phyloP scores from a whole-genome alignment of 495 filamentous ascomycete genomes.

The Aspergillus sclerotioniger region DNA sequence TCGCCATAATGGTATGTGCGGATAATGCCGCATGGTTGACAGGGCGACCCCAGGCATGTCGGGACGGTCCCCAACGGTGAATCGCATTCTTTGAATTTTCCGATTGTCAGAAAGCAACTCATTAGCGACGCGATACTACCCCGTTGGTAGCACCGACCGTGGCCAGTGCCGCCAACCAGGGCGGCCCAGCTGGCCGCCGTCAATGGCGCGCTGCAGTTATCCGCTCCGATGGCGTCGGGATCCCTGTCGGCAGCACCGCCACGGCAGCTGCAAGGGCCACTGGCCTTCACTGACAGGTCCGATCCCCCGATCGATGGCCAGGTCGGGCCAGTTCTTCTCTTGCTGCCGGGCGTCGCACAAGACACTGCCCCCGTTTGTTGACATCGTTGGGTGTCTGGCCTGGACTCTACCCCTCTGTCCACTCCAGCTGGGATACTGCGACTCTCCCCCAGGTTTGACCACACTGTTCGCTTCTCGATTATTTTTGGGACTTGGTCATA shows the following conservation, averaged over 20 bases:
- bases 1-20: background rate
- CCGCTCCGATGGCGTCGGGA: background rate
- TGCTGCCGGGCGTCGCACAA: background rate
- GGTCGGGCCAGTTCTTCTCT: background rate
- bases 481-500: too few species aligned
- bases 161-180: background rate
- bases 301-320: background rate
- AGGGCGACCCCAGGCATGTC: background rate
- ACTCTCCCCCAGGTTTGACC: too few species aligned
- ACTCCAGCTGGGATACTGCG: too few species aligned
- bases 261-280: background rate
- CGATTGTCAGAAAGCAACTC: background rate
- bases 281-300: background rate
- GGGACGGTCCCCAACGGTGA: too few species aligned
- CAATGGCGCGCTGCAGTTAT: background rate
- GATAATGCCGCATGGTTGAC: background rate
- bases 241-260: background rate
- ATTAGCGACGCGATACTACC: background rate
- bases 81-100: background rate
- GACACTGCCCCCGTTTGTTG: background rate
- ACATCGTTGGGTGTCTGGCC: background rate
- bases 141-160: background rate
- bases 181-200: too few species aligned
- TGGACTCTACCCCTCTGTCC: too few species aligned
- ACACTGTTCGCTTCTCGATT: too few species aligned